Evolutionary conservation across 345 rosid species (phyloP).

Genomic region (Aquilaria yunnanensis): DNA sequence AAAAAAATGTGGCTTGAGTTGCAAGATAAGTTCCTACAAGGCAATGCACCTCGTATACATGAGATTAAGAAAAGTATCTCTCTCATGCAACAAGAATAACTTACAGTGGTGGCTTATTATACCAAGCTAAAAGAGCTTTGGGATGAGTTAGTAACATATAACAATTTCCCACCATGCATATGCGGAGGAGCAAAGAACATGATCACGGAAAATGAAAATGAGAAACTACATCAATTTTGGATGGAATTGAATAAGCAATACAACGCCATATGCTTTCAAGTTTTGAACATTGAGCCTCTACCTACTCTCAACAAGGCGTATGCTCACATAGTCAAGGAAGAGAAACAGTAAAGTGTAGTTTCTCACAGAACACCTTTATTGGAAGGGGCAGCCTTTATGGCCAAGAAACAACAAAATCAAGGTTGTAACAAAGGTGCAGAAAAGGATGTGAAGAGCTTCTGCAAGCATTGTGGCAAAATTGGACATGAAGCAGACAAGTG

Average conservation of each 20-base stretch:
- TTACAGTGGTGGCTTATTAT: neutral
- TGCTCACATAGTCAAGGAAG: neutral
- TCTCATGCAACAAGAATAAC: neutral
- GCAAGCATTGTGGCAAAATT: neutral
- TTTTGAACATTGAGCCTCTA: neutral
- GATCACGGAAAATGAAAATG: too few relatives aligned
- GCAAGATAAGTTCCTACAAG: neutral
- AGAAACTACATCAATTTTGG: too few relatives aligned
- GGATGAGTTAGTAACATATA: too few relatives aligned
- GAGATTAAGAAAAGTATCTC: neutral
- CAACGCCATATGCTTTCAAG: neutral
- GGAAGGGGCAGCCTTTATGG: too few relatives aligned
- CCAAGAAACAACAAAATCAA: neutral
- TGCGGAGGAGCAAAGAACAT: too few relatives aligned
- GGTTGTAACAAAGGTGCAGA: neutral
- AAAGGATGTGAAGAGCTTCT: neutral
- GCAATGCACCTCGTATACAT: neutral
- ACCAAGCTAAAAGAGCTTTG: neutral
- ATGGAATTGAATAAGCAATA: too few relatives aligned
- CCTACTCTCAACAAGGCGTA: neutral
- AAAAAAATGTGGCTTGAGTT: neutral
- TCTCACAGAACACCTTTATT: neutral
- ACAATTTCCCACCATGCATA: too few relatives aligned
- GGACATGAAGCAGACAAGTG: neutral
- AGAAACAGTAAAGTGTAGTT: too few relatives aligned